Base-by-base conservation (phyloP, 768 basidiomycete species). In the Amyloporia xantha region DNA sequence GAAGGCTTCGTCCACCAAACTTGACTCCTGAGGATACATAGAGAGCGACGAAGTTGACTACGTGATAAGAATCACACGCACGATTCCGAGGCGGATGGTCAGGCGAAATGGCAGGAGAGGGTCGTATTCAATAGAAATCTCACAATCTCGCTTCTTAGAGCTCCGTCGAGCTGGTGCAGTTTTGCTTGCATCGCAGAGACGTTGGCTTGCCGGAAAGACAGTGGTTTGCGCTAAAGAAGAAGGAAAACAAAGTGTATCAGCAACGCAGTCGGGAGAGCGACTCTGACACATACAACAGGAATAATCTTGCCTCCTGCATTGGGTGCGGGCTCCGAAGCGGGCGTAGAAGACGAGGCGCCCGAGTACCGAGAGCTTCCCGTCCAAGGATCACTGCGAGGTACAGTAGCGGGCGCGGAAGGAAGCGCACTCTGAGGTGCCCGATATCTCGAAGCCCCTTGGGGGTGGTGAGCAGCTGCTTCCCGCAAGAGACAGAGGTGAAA, bases 181-280 rank as follows among this genome's bases (percentile, higher is more conserved):
- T 94, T 94, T 19, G 74, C 73, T 59, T 80, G 82, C 81, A 94
- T 89, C 15, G 88, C 88, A 19, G 72, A 59, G 23, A 94, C 75
- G 62, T 81, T 82, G 2, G 82, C 89, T 71, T 91, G 88, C 54
- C 87, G 90, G 72, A 97, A 95, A n/a, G 76, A 71, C 17, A 91
- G 75, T 37, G 75, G 71, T 33, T 75, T 79, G 37, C 74, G 69
- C 88, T 91, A 56, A 12, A 17, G 10, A 4, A 30, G 25, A 54
- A 7, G 49, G 46, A 17, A 19, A 36, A 27, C 3, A 17, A 10
- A 10, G 24, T 38, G 38, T 12, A 15, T 37, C 11, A 35, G 9
- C 33, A 35, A 10, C 10, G 33, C 33, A 35, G n/a, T n/a, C n/a
- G n/a, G n/a, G n/a, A n/a, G n/a, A n/a, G n/a, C 33, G 17, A 39